Conservation (phyloP, 2,329 filamentous ascomycete species). For the Didymella lethalis region DNA sequence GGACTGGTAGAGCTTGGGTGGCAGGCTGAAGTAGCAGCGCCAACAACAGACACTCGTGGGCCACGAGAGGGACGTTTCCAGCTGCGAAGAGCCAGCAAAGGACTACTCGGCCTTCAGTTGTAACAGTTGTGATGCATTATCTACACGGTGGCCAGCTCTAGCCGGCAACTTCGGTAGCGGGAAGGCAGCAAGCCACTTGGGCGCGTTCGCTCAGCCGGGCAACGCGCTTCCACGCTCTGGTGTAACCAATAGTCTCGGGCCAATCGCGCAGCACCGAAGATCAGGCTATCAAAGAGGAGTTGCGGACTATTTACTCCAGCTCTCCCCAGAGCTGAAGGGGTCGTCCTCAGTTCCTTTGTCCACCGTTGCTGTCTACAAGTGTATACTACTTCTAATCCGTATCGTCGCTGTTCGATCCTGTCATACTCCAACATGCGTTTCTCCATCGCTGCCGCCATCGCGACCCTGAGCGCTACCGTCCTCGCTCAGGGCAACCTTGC, state of each 20-base stretch:
- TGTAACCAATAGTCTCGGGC: constrained; percentile 10
- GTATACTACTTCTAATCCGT: background rate
- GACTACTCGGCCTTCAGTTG: background rate
- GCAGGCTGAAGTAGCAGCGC: constrained; percentile 2
- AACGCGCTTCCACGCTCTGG: constrained; percentile 8
- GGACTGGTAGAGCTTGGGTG: background rate
- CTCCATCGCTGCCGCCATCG: constrained; percentile 34
- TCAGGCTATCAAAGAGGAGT: constrained; percentile 4
- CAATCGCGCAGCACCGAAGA: constrained; percentile 10
- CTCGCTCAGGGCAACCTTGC: constrained; percentile 35
- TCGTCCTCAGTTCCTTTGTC: background rate
- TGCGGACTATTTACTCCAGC: constrained; percentile 17
- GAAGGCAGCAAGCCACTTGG: constrained; percentile 7
- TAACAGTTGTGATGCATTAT: background rate
- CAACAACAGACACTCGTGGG: background rate
- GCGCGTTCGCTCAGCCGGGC: constrained; percentile 5
- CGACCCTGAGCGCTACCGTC: constrained; percentile 36
- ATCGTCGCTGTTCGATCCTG: background rate
- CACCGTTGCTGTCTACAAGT: background rate
- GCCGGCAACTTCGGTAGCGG: constrained; percentile 11
- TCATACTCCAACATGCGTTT: constrained; percentile 34
- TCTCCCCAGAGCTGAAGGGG: constrained; percentile 3
- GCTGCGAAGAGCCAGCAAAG: background rate
- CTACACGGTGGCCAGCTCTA: background rate
- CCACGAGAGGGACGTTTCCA: background rate